Base-by-base conservation (phyloP, 495 filamentous ascomycete genomes). In the Annulohypoxylon maeteangense region DNA sequence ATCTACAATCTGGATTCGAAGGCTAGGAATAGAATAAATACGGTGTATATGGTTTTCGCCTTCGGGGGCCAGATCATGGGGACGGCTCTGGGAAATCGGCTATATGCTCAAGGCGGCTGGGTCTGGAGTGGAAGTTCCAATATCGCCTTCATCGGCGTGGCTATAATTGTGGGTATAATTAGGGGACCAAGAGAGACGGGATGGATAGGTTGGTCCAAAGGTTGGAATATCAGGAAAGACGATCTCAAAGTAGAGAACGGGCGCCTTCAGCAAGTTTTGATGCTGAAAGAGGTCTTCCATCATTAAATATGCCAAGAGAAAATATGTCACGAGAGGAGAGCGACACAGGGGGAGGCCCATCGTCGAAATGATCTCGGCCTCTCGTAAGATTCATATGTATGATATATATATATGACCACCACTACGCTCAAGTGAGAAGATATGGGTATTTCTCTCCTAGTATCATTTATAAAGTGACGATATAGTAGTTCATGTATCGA, bases 11-110 rank as follows among this genome's bases (percentile, higher is more conserved):
- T 95, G 14, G 88, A 90, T 62, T 89, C 92, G 1, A 89, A 89
- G 67, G 90, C 88, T 2, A 78, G 91, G 22, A 95, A 94, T 76
- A 76, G 93, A 0, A 84, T 94, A 22, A 97, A 97, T 74, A 95
- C 93, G 1, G 90, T 88, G 2, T 97, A 92, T 72, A 95, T 95
- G 92, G 83, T 94, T 2, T 82, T 83, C 10, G 85, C 85, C 0
- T 95, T 94, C 75, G 86, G 85, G 47, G 92, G 92, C 0, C 92
- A 95, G 80, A 77, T 96, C 20, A 88, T 87, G 65, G 93, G 93
- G 0, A 95, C 92, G 0, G 83, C 89, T 3, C 90, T 88, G 7
- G 92, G 92, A 0, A 93, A 92, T 72, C 78, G 84, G 29, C 74
- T 94, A 3, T 95, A 92, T 78, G 89, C 90, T 7, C 66, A 82